Base-by-base conservation (phyloP, 768 basidiomycete genomes). In the Auricularia sp. region DNA sequence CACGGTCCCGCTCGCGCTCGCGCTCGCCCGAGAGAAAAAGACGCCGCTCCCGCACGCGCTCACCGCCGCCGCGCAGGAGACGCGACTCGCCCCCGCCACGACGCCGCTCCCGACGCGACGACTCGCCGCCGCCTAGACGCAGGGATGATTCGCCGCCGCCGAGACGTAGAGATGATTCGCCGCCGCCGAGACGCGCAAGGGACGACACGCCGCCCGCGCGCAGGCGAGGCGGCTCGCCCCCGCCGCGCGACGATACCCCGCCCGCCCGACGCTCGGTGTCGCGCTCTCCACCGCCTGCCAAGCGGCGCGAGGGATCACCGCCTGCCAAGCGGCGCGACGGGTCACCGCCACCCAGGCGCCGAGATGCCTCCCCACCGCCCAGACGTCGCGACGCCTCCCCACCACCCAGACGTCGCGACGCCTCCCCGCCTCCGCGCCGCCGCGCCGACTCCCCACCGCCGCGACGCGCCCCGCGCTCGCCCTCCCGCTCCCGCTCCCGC, bases 41-140 rank as follows among this genome's bases (percentile, higher is more conserved):
- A 42, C 39, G 39, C 39, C 23, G 66, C 69, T 12, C 72, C 68
- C 53, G 16, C 65, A 66, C 21, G 64, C 62, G 39, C 66, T 66
- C 56, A 67, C 66, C 42, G 62, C 66, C 12, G 68, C 71, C 66
- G 16, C 61, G 64, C 6, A 64, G 67, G 67, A 3, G 73, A 71
- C 61, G 43, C 64, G 5, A 67, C 68, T 5, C 66, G 70, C 33
- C 69, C 72, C 23, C 77, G 83, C 7, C 74, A 79, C 35, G 78
- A 80, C 34, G 76, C 79, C 47, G 66, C 79, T 10, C 80, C 79
- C 80, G 78, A 53, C 77, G 79, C 5, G 80, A 80, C 21, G 70
- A 79, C 56, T 77, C 79, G 36, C 72, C 74, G 42, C 81, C 77
- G 11, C 77, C 74, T 36, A 62, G 68, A 35, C 74, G 76, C 65